A percentile compares a stretch with the other conserved stretches of the same genome.
These are phyloP conservation scores for Auricularia sp. DNA, from an alignment of 768 basidiomycete species.

Conservation along the genomic window DNA sequence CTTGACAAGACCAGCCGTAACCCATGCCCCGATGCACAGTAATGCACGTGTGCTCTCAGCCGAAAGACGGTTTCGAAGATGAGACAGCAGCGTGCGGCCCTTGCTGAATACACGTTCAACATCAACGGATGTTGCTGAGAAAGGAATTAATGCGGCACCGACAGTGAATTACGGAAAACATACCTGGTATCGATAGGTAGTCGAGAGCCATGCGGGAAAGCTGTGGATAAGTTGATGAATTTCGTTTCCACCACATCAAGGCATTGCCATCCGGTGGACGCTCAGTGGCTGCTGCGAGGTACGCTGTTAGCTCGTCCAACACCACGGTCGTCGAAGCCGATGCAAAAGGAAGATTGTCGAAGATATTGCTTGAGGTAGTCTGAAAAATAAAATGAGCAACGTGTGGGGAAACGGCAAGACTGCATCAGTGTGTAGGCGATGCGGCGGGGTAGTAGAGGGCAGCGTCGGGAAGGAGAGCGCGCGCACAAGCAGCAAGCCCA, in stretches of 20 bases:
- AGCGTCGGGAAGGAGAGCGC: too few species aligned
- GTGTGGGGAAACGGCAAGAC: too few species aligned
- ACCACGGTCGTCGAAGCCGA: too few species aligned
- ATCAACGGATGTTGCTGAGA: conserved; percentile 20
- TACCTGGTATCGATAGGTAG: conserved; percentile 14
- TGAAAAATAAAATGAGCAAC: too few species aligned
- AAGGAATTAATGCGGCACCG: not conserved
- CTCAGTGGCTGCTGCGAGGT: too few species aligned
- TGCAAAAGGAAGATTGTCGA: too few species aligned
- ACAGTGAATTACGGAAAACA: not conserved
- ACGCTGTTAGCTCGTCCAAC: too few species aligned
- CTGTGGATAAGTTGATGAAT: conserved; percentile 13
- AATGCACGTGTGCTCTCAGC: conserved; percentile 20
- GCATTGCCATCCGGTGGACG: conserved; percentile 1
- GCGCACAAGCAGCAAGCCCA: too few species aligned
- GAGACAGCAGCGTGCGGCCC: conserved; percentile 18
- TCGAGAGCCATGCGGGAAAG: conserved; percentile 20
- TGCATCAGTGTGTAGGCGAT: too few species aligned
- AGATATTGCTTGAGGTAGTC: too few species aligned
- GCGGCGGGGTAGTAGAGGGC: too few species aligned
- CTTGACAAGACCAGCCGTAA: conserved; percentile 13
- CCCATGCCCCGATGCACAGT: conserved; percentile 24
- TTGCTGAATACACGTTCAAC: conserved; percentile 21
- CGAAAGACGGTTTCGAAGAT: conserved; percentile 17
- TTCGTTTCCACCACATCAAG: conserved; percentile 14